Evolutionary conservation across 495 filamentous ascomycete genomes (phyloP).

Genomic region (Hypoxylon perforatum): DNA sequence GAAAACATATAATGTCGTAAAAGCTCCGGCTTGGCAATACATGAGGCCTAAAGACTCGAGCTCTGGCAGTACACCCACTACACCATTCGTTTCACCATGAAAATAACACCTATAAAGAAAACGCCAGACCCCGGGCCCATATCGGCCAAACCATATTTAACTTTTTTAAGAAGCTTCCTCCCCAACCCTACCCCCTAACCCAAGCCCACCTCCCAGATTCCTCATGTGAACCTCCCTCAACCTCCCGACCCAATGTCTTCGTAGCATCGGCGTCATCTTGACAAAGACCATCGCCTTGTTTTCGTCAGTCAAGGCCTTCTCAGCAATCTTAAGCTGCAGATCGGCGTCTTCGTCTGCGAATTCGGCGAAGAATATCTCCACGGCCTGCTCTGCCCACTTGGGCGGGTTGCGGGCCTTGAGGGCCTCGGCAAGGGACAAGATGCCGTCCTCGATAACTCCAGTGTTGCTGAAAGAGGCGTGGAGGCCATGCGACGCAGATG

Average conservation of each 20-base stretch:
- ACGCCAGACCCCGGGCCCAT: slow-evolving; percentile 25
- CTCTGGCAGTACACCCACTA: slow-evolving; percentile 1
- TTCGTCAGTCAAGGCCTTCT: slow-evolving; percentile 62
- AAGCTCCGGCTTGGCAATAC: no score
- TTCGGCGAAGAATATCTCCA: slow-evolving; percentile 62
- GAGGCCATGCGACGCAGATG: slow-evolving; percentile 12
- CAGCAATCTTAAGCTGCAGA: slow-evolving; percentile 62
- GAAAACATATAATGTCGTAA: not conserved
- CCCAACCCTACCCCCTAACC: slow-evolving; percentile 42
- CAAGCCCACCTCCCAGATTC: slow-evolving; percentile 42
- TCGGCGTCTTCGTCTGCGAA: slow-evolving; percentile 60
- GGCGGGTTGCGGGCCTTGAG: slow-evolving; percentile 43
- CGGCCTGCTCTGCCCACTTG: slow-evolving; percentile 59
- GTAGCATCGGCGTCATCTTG: slow-evolving; percentile 59
- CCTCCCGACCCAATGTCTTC: slow-evolving; percentile 60
- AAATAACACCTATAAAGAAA: slow-evolving; percentile 5
- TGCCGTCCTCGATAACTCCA: slow-evolving; percentile 42
- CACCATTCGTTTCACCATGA: slow-evolving; percentile 5
- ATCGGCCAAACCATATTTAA: not conserved
- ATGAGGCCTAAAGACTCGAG: not conserved
- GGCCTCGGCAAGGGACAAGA: slow-evolving; percentile 50
- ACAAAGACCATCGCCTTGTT: slow-evolving; percentile 65
- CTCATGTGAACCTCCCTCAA: slow-evolving; percentile 60
- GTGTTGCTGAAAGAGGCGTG: slow-evolving; percentile 16
- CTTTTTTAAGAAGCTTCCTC: slow-evolving; percentile 42